Conservation (phyloP, 805 yeast species). For the Dipodascus albidus region DNA sequence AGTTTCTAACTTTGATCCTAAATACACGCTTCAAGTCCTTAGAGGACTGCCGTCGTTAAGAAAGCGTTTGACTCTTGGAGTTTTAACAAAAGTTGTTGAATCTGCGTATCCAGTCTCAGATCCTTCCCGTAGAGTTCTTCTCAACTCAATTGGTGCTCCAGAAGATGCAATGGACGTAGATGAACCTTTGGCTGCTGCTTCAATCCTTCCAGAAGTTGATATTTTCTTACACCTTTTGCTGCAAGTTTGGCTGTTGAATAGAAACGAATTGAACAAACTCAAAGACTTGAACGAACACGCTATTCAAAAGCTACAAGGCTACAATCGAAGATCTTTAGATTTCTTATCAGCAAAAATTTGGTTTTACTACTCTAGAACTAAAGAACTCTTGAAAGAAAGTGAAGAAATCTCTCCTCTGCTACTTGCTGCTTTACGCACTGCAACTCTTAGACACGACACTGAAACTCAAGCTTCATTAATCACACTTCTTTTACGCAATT, state of each 20-base stretch:
- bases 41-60: slow-evolving; percentile 74
- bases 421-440: slow-evolving; percentile 68
- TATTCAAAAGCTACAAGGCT: slow-evolving; percentile 34
- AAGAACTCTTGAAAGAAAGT: slow-evolving; percentile 43
- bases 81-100: slow-evolving; percentile 44
- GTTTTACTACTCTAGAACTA: slow-evolving; percentile 78
- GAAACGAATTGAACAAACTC: slow-evolving; percentile 41
- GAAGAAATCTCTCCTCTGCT: slow-evolving; percentile 54
- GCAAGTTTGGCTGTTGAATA: slow-evolving; percentile 66
- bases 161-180: slow-evolving; percentile 11
- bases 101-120: slow-evolving; percentile 43
- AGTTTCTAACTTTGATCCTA: slow-evolving; percentile 65
- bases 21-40: slow-evolving; percentile 75
- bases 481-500: slow-evolving; percentile 76
- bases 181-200: slow-evolving; percentile 6
- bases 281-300: slow-evolving; percentile 29
- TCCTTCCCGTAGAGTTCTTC: slow-evolving; percentile 23
- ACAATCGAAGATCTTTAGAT: slow-evolving; percentile 77
- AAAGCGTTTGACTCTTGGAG: slow-evolving; percentile 43
- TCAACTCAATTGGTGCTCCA: slow-evolving; percentile 18
- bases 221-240: slow-evolving; percentile 67
- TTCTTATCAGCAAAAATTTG: slow-evolving; percentile 81
- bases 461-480: slow-evolving; percentile 85
- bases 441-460: slow-evolving; percentile 81
- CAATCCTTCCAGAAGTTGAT: slow-evolving; percentile 65